Conservation (phyloP, 192 early-diverging fungal genomes). For the Pecoramyces ruminantium region DNA sequence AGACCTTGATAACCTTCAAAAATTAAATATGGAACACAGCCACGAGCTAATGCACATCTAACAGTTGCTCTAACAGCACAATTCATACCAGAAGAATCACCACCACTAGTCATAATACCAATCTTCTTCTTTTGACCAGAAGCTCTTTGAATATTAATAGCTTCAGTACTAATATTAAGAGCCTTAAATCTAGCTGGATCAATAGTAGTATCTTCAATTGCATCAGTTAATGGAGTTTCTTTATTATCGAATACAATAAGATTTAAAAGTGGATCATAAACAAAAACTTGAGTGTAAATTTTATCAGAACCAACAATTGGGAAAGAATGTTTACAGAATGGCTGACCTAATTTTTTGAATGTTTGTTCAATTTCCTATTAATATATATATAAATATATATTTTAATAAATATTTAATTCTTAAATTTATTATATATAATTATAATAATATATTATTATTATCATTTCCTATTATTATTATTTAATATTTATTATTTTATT, state of each 20-base stretch:
- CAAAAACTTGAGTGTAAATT: conserved; percentile 14
- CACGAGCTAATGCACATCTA: conserved; percentile 69
- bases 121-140: conserved; percentile 45
- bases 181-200: background rate
- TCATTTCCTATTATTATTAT: too few species aligned
- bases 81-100: conserved; percentile 95
- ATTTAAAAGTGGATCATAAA: conserved; percentile 68
- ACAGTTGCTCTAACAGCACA: conserved; percentile 81
- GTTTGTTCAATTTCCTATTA: background rate
- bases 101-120: conserved; percentile 85
- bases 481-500: too few species aligned
- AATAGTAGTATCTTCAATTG: background rate
- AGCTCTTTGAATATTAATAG: background rate
- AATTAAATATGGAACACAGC: conserved; percentile 72
- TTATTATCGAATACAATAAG: conserved; percentile 51
- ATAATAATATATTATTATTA: too few species aligned
- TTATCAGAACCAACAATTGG: background rate
- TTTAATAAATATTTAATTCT: too few species aligned
- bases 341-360: background rate
- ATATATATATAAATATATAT: too few species aligned
- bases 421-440: too few species aligned
- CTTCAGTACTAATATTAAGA: background rate
- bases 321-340: background rate
- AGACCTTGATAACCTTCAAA: conserved; percentile 94
- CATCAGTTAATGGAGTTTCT: conserved; percentile 18